These are phyloP conservation scores for Monilinia polystroma DNA, from an alignment of 2,329 filamentous ascomycete genomes.

Conservation along the genomic window DNA sequence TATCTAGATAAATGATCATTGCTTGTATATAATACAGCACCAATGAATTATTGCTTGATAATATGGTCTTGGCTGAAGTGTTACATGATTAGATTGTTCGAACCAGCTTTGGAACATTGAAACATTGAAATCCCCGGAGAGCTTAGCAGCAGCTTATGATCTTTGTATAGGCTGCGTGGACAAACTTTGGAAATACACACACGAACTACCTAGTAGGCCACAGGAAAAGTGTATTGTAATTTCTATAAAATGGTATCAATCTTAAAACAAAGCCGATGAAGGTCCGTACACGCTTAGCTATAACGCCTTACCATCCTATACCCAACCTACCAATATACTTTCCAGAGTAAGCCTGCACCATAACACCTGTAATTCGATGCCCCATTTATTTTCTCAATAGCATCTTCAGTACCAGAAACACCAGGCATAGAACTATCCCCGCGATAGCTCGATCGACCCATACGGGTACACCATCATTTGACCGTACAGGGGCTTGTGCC, in stretches of 20 bases:
- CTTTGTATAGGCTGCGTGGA: neutral
- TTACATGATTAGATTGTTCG: no score
- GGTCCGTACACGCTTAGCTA: neutral
- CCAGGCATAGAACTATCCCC: constrained; percentile 66
- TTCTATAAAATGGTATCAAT: constrained; percentile 12
- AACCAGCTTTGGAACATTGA: no score
- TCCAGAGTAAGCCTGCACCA: neutral
- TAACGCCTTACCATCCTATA: constrained; percentile 4
- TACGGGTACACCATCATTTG: constrained; percentile 56
- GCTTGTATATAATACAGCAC: no score
- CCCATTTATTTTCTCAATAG: constrained; percentile 26
- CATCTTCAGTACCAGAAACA: constrained; percentile 66
- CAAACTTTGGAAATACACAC: neutral
- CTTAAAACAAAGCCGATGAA: neutral
- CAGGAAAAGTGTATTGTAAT: neutral
- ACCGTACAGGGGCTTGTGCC: constrained; percentile 33
- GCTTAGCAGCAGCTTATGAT: neutral
- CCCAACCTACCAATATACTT: neutral
- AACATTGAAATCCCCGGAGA: no score
- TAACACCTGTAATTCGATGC: neutral
- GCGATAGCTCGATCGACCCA: constrained; percentile 84
- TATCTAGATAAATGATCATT: no score
- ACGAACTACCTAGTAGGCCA: neutral
- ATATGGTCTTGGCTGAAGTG: no score
- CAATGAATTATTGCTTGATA: no score